Evolutionary conservation across 306 rosid species (phyloP), one percentile per base, ranked within the genome.

Genomic region (Vigna hirtella): DNA sequence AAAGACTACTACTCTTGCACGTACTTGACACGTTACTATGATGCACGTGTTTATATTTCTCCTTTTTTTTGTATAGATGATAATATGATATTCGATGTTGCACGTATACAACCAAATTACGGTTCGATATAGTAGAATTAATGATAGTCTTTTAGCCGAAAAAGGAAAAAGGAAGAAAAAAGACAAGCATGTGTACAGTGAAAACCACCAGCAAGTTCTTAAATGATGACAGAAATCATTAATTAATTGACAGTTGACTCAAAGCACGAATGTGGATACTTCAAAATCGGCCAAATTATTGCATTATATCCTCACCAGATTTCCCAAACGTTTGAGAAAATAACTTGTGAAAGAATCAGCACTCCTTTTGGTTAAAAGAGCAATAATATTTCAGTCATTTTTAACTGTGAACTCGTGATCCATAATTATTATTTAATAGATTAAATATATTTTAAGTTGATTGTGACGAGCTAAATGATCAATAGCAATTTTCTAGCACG

Each of bases 111-210:
- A 7, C 38, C 65, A 26, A 9, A 50, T 55, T 16, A 45, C 63
- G 69, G 55, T 63, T 45, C 30, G 34, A 79, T 24, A 67, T 72
- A 30, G 68, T 43, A 18, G 48, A 70, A 76, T 82, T 40, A 42
- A 76, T 69, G 18, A 62, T 5, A 18, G 70, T 24, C 65, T 64
- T 77, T 45, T 15, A 15, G 74, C 74, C 64, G 74, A 64, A 70
- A 82, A 63, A 0, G 6, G 53, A 20, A 70, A 62, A 36, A 0
- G 6, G 0, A 9, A 14, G 38, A 3, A 40, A 50, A 55, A 30
- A 22, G 55, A 2, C 16, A 26, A 26, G 28, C 28, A 26, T 26
- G 28, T 26, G 28, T 2, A 26, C 28, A 26, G 28, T 26, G 43
- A 38, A 64, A 57, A 45, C 32, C 32, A 62, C 59, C 45, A 26